Evolutionary conservation across 108 stramenopile genomes (phyloP).

Genomic region (Cyclotella baltica): DNA sequence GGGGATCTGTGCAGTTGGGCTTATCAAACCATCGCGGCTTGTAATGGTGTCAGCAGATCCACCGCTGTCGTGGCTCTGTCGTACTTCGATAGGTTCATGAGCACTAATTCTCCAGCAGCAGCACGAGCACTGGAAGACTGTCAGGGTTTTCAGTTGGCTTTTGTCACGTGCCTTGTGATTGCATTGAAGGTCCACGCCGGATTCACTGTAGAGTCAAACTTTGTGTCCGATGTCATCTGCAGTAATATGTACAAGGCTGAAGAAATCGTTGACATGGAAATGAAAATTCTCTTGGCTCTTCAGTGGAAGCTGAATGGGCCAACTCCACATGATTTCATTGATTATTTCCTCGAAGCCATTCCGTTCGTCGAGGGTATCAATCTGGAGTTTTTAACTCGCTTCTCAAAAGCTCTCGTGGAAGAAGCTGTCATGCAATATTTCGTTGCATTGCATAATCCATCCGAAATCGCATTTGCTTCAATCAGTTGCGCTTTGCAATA

Average conservation of each 20-base stretch:
- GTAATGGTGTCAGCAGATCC: conserved; percentile 20
- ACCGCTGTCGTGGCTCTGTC: conserved; percentile 10
- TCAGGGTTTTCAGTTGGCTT: conserved; percentile 17
- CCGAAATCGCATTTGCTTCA: conserved; percentile 8
- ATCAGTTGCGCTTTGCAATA: background rate
- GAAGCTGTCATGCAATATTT: conserved; percentile 3
- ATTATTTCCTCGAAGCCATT: conserved; percentile 1
- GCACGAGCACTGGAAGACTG: background rate
- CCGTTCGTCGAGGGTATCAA: background rate
- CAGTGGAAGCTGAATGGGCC: conserved; percentile 32
- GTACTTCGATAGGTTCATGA: conserved; percentile 44
- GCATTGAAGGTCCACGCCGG: conserved; percentile 36
- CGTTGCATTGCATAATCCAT: background rate
- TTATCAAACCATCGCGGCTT: conserved; percentile 26
- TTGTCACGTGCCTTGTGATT: conserved; percentile 22
- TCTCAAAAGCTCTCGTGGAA: conserved; percentile 2
- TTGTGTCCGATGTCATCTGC: conserved; percentile 20
- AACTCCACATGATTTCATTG: conserved; percentile 35
- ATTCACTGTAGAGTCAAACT: conserved; percentile 21
- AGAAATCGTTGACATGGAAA: conserved; percentile 25
- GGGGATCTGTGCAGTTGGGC: conserved; percentile 19
- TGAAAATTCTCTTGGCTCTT: conserved; percentile 8
- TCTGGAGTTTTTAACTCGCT: background rate
- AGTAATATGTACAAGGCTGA: background rate
- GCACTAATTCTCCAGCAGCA: background rate